Evolutionary conservation across 164 flowering plant genomes (phyloP).

Genomic region (Berberis vulgaris): DNA sequence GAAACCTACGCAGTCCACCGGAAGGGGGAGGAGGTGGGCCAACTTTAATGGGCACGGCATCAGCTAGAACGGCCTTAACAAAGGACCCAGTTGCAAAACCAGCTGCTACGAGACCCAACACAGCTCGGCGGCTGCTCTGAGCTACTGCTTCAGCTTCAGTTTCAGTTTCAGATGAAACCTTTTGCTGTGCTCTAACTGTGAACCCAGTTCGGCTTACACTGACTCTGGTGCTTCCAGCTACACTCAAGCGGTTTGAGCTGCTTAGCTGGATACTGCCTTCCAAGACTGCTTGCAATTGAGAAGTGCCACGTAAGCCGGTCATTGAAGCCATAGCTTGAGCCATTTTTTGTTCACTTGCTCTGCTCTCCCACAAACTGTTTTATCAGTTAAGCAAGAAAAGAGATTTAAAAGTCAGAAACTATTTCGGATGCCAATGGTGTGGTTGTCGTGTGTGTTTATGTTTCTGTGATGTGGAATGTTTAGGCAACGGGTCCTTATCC

Average conservation of each 20-base stretch:
- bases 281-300: conserved; percentile 45
- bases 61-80: conserved; percentile 73
- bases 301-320: conserved; percentile 60
- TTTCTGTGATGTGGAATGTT: conserved; percentile 27
- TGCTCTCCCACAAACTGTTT: neutral
- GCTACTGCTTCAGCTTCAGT: conserved; percentile 24
- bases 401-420: conserved; percentile 13
- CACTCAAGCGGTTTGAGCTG: conserved; percentile 38
- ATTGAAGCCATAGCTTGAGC: conserved; percentile 94
- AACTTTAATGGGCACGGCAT: conserved; percentile 53
- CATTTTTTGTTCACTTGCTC: conserved; percentile 22
- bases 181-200: conserved; percentile 52
- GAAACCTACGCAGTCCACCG: conserved; percentile 85
- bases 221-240: conserved; percentile 22
- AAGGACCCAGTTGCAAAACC: conserved; percentile 65
- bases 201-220: conserved; percentile 25
- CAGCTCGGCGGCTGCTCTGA: conserved; percentile 69
- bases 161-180: conserved; percentile 24
- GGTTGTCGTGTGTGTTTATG: neutral
- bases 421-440: conserved; percentile 7
- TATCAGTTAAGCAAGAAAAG: neutral
- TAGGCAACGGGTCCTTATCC: conserved; percentile 34
- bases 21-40: conserved; percentile 93
- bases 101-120: conserved; percentile 66
- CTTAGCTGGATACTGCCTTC: conserved; percentile 60